Percentiles rank a stretch among this genome's conserved stretches.
Evolutionary conservation across 176 grass and related monocot genomes (phyloP).

Genomic region (Aegilops tauschii): DNA sequence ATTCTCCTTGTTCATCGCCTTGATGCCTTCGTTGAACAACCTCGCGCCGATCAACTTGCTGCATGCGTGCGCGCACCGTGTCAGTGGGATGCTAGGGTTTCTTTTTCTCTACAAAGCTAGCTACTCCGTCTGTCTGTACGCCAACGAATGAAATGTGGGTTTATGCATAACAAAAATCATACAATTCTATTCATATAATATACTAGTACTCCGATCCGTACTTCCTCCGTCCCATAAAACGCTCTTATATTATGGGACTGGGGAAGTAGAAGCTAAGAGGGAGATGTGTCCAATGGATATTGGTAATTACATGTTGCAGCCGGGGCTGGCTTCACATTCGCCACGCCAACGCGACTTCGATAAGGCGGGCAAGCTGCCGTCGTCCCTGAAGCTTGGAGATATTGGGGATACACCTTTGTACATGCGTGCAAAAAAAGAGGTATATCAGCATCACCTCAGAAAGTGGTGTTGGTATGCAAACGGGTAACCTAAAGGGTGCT

Average conservation of each 20-base stretch:
- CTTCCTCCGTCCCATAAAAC: too few species aligned
- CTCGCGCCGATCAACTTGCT: constrained; percentile 70
- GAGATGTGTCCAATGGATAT: neutral
- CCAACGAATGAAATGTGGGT: too few species aligned
- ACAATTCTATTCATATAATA: too few species aligned
- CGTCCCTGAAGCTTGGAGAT: constrained; percentile 25
- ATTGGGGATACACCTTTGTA: constrained; percentile 41
- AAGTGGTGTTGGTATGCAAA: too few species aligned
- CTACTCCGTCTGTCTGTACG: too few species aligned
- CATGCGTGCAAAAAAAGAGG: neutral
- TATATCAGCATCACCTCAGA: neutral
- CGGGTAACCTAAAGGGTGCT: too few species aligned
- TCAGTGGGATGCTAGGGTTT: too few species aligned
- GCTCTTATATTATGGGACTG: too few species aligned
- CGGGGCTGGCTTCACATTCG: neutral
- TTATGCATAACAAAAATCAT: too few species aligned
- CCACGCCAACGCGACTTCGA: neutral
- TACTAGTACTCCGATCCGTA: too few species aligned
- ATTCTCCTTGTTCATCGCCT: neutral
- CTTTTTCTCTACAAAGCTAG: too few species aligned
- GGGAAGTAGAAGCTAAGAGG: too few species aligned
- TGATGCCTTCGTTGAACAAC: constrained; percentile 45
- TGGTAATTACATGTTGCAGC: constrained; percentile 34
- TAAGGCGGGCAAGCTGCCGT: neutral
- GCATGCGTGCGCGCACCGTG: neutral